Conservation (phyloP, 2,329 filamentous ascomycete genomes). For the Nigrograna mackinnonii region DNA sequence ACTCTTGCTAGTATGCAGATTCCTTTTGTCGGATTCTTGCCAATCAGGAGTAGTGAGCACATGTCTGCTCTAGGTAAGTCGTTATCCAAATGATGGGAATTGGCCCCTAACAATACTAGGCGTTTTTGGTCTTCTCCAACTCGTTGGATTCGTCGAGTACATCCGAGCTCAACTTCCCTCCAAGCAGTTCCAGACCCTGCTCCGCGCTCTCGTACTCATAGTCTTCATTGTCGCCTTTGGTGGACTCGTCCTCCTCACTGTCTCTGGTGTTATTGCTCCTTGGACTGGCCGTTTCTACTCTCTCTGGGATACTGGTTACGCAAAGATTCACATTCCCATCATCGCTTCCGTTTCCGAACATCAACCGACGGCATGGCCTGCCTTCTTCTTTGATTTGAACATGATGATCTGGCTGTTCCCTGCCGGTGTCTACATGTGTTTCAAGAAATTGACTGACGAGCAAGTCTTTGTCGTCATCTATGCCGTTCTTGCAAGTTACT, state of each 20-base stretch:
- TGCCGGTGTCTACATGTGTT: constrained; percentile 97
- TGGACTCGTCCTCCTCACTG: constrained; percentile 80
- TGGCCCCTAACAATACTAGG: constrained; percentile 55
- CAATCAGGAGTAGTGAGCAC: constrained; percentile 95
- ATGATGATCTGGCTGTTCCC: constrained; percentile 99
- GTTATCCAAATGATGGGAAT: constrained; percentile 3
- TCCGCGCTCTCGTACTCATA: constrained; percentile 73
- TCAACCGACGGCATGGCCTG: constrained; percentile 97
- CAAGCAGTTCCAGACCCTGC: constrained; percentile 91
- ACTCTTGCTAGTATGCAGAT: constrained; percentile 99
- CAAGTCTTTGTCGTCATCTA: constrained; percentile 99
- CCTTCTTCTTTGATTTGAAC: constrained; percentile 99
- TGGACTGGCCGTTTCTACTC: constrained; percentile 99
- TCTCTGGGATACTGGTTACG: constrained; percentile 97
- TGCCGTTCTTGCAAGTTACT: constrained; percentile 95
- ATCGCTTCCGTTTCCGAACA: constrained; percentile 99
- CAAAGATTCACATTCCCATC: constrained; percentile 99
- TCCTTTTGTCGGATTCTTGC: constrained; percentile 96
- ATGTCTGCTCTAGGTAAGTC: constrained; percentile 89
- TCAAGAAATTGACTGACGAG: constrained; percentile 90
- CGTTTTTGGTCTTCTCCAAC: constrained; percentile 92
- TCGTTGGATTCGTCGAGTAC: constrained; percentile 90
- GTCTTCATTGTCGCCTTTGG: constrained; percentile 74
- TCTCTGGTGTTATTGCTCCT: constrained; percentile 89
- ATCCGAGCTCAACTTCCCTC: constrained; percentile 85